Evolutionary conservation across 352 stramenopile genomes (phyloP), one percentile per base, ranked within the genome.

Genomic region (Phytophthora hybrid): DNA sequence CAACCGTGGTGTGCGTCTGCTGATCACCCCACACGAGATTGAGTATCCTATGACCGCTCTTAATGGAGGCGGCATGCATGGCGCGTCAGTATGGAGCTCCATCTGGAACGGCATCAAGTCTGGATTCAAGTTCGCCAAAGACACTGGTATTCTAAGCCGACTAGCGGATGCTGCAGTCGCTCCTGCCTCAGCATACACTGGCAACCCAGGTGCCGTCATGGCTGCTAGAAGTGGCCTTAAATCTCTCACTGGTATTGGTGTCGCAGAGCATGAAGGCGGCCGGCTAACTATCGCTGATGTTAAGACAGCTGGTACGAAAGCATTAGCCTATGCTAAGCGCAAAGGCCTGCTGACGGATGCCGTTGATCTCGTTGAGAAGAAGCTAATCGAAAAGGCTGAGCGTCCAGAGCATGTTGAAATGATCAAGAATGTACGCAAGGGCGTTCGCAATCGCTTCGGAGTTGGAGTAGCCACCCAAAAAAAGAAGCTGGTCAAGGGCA

Each of bases 291-390:
- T 63, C 11, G 16, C 18, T 5, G 56, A 63, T 37, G 32, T 63
- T 11, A 63, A 63, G 19, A 5, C n/a, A 26, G 19, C 11, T 37
- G 37, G 18, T 39, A 52, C 10, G 0, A 31, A 63, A 11, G 37
- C 37, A 5, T 14, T 63, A 3, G 18, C 18, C 0, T 63, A 63
- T 29, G 57, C 57, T 29, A 69, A 69, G 7, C 34, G 53, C 11
- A 63, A 63, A 34, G 63, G 63, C 1, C 21, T 63, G 1, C 9
- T 69, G 0, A 57, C 63, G 0, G 63, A 69, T n/a, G 21, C 26
- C 0, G 53, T 47, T 41, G 53, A 69, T 56, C 14, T 49, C 2
- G 11, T 21, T 10, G 63, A 69, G 11, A 21, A 46, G 3, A 26
- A 58, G 37, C 21, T 56, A 0, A 46, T 69, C 14, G 39, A 39